Percentiles rank a stretch among this genome's conserved stretches.
Evolutionary conservation across 306 rosid species (phyloP).

Genomic region (Lithocarpus polystachyus): DNA sequence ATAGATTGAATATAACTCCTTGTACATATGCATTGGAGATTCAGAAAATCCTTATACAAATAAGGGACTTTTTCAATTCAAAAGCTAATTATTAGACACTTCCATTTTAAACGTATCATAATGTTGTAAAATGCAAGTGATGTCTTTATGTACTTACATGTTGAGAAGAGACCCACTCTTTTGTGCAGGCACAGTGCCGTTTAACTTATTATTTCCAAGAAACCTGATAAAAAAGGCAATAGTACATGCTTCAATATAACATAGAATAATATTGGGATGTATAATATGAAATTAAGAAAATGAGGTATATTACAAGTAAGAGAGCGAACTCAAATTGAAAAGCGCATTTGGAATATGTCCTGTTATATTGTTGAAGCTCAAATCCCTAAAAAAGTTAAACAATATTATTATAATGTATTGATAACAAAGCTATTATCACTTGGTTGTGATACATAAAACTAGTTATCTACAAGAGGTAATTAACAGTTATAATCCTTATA

Average conservation of each 20-base stretch:
- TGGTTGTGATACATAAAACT: neutral
- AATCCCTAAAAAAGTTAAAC: slow-evolving; percentile 55
- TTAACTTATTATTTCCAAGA: too few relatives aligned
- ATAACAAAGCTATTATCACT: neutral
- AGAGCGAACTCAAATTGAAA: slow-evolving; percentile 61
- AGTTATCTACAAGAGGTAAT: neutral
- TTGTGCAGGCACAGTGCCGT: too few relatives aligned
- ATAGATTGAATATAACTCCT: neutral
- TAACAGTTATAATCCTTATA: too few relatives aligned
- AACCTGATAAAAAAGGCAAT: neutral
- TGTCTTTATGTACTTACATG: too few relatives aligned
- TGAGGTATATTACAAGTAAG: slow-evolving; percentile 50
- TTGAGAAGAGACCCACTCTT: too few relatives aligned
- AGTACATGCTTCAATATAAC: slow-evolving; percentile 6
- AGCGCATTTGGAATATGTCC: slow-evolving; percentile 62
- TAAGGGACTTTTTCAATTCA: neutral
- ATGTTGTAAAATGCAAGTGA: slow-evolving; percentile 1
- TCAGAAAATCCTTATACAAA: neutral
- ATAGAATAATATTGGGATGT: slow-evolving; percentile 3
- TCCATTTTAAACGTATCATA: neutral
- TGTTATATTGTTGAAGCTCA: slow-evolving; percentile 80
- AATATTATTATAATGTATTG: neutral
- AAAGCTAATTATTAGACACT: neutral
- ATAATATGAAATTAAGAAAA: slow-evolving; percentile 2
- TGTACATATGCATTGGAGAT: neutral